A percentile compares a stretch with the other conserved stretches of the same genome.
These are phyloP conservation scores for Monascus ruber DNA, from an alignment of 2,329 filamentous ascomycete species.

Conservation along the genomic window DNA sequence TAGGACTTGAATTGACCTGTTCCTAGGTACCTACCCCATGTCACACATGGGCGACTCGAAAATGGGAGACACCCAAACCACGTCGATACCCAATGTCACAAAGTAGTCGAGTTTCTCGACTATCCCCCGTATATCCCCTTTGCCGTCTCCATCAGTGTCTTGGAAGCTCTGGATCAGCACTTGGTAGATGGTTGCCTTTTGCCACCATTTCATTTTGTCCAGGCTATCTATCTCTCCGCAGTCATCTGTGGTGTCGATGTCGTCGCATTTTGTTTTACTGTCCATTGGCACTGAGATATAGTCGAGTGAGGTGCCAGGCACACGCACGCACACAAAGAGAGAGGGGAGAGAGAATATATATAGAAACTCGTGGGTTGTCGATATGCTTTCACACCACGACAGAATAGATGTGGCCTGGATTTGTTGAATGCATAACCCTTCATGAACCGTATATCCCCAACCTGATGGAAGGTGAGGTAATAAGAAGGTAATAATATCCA, in stretches of 20 bases:
- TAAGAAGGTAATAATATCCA: no score
- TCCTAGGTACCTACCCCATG: constrained; percentile 35
- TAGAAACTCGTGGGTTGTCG: no score
- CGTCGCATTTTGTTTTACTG: not conserved
- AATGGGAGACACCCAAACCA: constrained; percentile 36
- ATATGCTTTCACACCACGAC: no score
- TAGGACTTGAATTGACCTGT: no score
- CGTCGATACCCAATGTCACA: constrained; percentile 16
- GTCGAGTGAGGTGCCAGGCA: not conserved
- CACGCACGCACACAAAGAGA: no score
- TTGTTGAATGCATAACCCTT: no score
- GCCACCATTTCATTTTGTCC: constrained; percentile 24
- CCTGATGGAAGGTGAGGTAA: no score
- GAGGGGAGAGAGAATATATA: no score
- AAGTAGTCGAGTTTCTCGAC: constrained; percentile 21
- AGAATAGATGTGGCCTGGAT: no score
- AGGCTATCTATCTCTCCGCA: constrained; percentile 4
- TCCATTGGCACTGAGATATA: not conserved
- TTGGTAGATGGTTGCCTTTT: constrained; percentile 23
- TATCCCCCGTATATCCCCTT: constrained; percentile 22
- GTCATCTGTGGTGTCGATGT: constrained; percentile 1
- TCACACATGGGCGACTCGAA: constrained; percentile 39
- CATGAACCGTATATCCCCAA: no score
- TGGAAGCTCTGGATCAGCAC: constrained; percentile 24
- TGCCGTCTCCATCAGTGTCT: constrained; percentile 23